Percentiles rank a stretch among this genome's conserved stretches.
phyloP scores from a whole-genome alignment of 108 stramenopile genomes.

The Cyclotella baltica region DNA sequence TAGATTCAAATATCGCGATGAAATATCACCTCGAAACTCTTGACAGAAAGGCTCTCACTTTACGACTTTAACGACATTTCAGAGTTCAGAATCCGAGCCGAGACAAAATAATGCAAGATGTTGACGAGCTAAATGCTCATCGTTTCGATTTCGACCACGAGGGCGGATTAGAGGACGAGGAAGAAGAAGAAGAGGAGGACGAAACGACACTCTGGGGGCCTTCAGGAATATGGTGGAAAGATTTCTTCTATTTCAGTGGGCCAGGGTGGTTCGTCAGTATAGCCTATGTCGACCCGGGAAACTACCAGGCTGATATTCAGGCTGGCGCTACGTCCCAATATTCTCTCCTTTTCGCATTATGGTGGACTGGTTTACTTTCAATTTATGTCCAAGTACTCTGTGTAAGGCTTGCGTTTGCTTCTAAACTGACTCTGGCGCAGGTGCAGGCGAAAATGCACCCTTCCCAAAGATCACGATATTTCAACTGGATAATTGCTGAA shows the following conservation, averaged over 20 bases:
- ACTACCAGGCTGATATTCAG: slow-evolving; percentile 90
- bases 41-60: too few species aligned
- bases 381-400: slow-evolving; percentile 82
- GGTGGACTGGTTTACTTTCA: neutral
- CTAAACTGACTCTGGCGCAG: slow-evolving; percentile 71
- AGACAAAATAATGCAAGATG: too few species aligned
- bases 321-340: slow-evolving; percentile 79
- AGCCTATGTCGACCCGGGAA: slow-evolving; percentile 89
- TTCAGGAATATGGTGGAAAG: slow-evolving; percentile 51
- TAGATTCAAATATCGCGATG: too few species aligned
- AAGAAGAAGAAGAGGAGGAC: too few species aligned
- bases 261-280: slow-evolving; percentile 76
- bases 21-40: too few species aligned
- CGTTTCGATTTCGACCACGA: too few species aligned
- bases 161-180: too few species aligned
- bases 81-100: too few species aligned
- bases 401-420: slow-evolving; percentile 80
- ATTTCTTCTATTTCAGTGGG: slow-evolving; percentile 60
- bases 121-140: too few species aligned
- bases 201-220: slow-evolving; percentile 27
- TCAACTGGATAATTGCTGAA: slow-evolving; percentile 60
- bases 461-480: slow-evolving; percentile 33
- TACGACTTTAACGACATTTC: too few species aligned
- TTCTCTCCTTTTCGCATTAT: slow-evolving; percentile 65
- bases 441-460: slow-evolving; percentile 56